These are phyloP conservation scores for Beauveria medogensis DNA, from an alignment of 2,329 filamentous ascomycete species.

Conservation along the genomic window DNA sequence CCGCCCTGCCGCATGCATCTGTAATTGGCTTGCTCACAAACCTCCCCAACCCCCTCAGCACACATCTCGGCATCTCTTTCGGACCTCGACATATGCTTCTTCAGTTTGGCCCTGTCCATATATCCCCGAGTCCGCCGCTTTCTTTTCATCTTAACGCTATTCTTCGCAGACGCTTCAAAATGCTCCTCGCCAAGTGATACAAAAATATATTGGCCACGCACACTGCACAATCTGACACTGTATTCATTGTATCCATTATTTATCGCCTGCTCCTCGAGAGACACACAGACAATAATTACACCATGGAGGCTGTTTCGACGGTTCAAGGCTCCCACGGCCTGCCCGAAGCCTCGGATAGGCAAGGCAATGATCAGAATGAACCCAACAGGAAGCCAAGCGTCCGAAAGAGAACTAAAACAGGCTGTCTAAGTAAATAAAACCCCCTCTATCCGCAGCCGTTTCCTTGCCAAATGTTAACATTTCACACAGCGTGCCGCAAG, in stretches of 20 bases:
- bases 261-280: not conserved
- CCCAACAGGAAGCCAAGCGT: constrained; percentile 39
- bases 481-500: constrained; percentile 68
- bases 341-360: constrained; percentile 23
- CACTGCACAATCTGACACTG: not conserved
- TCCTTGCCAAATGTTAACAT: not conserved
- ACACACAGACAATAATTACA: not conserved
- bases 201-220: constrained; percentile 1
- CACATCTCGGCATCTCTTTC: not conserved
- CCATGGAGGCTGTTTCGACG: not conserved
- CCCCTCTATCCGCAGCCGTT: not conserved
- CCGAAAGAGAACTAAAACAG: constrained; percentile 79
- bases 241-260: not conserved
- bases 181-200: constrained; percentile 7
- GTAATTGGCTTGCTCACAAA: constrained; percentile 1
- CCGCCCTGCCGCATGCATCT: constrained; percentile 7
- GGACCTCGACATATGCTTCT: not conserved
- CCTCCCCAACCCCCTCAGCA: not conserved
- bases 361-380: constrained; percentile 32
- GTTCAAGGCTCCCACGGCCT: not conserved
- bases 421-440: constrained; percentile 65
- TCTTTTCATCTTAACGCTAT: not conserved
- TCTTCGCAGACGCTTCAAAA: not conserved
- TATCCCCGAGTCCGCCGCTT: not conserved
- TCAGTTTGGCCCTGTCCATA: not conserved